Conservation (phyloP, 2,329 filamentous ascomycete species). For the Atkinsonella hypoxylon region DNA sequence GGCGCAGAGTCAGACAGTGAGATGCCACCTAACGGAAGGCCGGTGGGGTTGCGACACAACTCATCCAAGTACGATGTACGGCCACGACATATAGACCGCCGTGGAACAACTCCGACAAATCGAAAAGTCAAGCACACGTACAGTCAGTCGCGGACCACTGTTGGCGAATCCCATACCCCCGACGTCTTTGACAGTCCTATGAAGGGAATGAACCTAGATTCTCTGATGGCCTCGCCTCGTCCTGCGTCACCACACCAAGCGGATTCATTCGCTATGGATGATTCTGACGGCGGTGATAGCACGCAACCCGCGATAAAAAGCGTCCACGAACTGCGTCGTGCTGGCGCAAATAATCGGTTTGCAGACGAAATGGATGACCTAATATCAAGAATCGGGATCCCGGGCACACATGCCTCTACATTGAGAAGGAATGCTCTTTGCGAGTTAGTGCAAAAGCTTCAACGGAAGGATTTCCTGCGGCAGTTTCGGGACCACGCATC, state of each 20-base stretch:
- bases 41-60: background rate
- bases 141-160: conserved; percentile 20
- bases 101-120: conserved; percentile 14
- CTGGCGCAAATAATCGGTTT: conserved; percentile 54
- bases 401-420: conserved; percentile 33
- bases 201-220: conserved; percentile 10
- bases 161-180: conserved; percentile 16
- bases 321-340: conserved; percentile 53
- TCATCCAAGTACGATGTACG: conserved; percentile 8
- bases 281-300: conserved; percentile 27
- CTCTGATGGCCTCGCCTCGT: conserved; percentile 9
- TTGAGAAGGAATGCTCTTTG: conserved; percentile 46
- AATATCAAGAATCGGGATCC: conserved; percentile 45
- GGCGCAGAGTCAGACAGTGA: conserved; percentile 1
- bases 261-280: conserved; percentile 16
- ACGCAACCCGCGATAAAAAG: conserved; percentile 43
- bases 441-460: conserved; percentile 47
- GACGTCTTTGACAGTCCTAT: conserved; percentile 11
- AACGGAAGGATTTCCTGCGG: conserved; percentile 49
- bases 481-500: conserved; percentile 66
- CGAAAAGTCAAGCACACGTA: conserved; percentile 24
- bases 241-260: conserved; percentile 13
- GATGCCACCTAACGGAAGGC: background rate
- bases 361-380: conserved; percentile 55
- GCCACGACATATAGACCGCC: conserved; percentile 15